Evolutionary conservation across 2,329 filamentous ascomycete genomes (phyloP).

Genomic region (Ciborinia camelliae): DNA sequence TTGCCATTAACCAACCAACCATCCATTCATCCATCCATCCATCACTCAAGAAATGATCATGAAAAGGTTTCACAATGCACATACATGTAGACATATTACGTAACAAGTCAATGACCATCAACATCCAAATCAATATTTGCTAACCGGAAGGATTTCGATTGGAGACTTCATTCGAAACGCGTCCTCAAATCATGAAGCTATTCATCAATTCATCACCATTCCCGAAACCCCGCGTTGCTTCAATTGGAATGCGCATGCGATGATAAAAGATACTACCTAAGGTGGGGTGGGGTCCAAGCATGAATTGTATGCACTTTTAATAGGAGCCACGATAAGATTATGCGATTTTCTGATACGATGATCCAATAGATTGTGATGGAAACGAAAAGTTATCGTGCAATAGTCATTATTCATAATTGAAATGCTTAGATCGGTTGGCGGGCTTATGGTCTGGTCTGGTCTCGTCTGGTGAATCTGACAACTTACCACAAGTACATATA

Average conservation of each 20-base stretch:
- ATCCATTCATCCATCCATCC: no score
- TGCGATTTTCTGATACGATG: neutral
- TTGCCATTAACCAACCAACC: no score
- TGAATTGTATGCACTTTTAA: conserved; percentile 6
- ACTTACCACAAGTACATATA: conserved; percentile 6
- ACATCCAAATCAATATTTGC: neutral
- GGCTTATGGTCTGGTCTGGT: neutral
- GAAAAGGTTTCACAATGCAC: no score
- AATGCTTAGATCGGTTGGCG: neutral
- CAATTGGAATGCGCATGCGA: conserved; percentile 28
- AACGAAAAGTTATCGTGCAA: conserved; percentile 3
- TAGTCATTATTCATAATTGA: neutral
- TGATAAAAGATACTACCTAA: neutral
- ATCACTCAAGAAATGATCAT: no score
- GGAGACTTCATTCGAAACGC: neutral
- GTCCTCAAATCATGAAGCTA: neutral
- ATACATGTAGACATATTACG: no score
- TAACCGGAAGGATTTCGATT: no score
- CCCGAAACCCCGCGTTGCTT: conserved; percentile 25
- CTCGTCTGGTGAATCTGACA: neutral
- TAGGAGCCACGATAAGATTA: conserved; percentile 12
- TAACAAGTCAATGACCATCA: neutral
- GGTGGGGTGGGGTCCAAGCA: conserved; percentile 24
- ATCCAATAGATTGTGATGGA: conserved; percentile 1
- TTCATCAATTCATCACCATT: no score